These are phyloP conservation scores for Sarocladium oryzae DNA, from an alignment of 2,329 filamentous ascomycete species.

Conservation along the genomic window DNA sequence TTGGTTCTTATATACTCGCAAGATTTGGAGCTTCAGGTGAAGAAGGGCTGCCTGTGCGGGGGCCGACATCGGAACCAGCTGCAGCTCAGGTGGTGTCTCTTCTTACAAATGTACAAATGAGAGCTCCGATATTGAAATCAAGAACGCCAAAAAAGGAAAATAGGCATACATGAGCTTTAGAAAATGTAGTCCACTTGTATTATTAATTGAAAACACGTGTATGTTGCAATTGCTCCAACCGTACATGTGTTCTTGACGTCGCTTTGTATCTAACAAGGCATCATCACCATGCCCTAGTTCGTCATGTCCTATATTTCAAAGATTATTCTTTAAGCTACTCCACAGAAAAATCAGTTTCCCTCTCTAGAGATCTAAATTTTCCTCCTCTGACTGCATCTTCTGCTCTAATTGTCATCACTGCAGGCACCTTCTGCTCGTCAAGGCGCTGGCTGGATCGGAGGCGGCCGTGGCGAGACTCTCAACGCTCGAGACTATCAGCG, in stretches of 20 bases:
- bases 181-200: too few species aligned
- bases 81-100: too few species aligned
- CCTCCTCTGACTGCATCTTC: slow-evolving; percentile 63
- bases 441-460: slow-evolving; percentile 71
- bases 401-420: slow-evolving; percentile 70
- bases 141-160: too few species aligned
- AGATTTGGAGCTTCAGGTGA: neutral
- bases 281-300: neutral
- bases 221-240: too few species aligned
- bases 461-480: slow-evolving; percentile 79
- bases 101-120: too few species aligned
- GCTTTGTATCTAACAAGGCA: too few species aligned
- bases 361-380: slow-evolving; percentile 46
- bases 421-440: slow-evolving; percentile 83
- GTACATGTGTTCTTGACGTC: too few species aligned
- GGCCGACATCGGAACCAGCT: slow-evolving; percentile 7
- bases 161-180: too few species aligned
- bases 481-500: slow-evolving; percentile 75
- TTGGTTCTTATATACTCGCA: neutral
- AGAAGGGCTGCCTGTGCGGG: neutral
- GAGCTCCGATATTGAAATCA: too few species aligned
- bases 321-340: neutral
- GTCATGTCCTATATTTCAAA: neutral
- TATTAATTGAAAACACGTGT: too few species aligned
- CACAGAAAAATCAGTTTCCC: slow-evolving; percentile 34